Conservation (phyloP, 441 rosid genomes). For the Capsella rubella region DNA sequence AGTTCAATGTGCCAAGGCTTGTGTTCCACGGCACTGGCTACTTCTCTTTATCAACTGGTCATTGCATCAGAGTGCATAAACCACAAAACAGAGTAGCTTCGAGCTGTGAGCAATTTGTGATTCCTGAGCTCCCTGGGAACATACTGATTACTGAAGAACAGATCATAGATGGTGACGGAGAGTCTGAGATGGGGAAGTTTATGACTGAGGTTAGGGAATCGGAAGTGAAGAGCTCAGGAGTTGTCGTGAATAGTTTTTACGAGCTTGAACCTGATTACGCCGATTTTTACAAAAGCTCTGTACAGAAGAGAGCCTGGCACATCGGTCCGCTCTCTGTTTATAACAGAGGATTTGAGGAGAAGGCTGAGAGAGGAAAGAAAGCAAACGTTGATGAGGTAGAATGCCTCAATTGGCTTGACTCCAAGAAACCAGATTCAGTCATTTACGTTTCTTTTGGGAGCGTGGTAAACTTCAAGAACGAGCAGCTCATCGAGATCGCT, state of each 20-base stretch:
- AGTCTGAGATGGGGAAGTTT: conserved; percentile 24
- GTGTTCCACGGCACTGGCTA: conserved; percentile 52
- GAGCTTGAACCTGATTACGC: conserved; percentile 60
- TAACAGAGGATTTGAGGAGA: conserved; percentile 45
- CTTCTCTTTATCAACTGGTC: conserved; percentile 41
- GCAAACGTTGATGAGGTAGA: conserved; percentile 45
- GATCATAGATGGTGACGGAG: conserved; percentile 26
- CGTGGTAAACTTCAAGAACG: conserved; percentile 33
- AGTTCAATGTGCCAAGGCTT: conserved; percentile 52
- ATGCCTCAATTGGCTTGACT: conserved; percentile 63
- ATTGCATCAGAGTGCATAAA: conserved; percentile 31
- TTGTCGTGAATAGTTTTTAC: conserved; percentile 60
- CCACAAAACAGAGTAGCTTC: conserved; percentile 42
- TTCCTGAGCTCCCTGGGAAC: conserved; percentile 53
- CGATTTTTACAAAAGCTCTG: conserved; percentile 47
- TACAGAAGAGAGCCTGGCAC: conserved; percentile 27
- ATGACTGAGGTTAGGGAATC: conserved; percentile 34
- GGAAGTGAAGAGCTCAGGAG: conserved; percentile 51
- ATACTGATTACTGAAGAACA: conserved; percentile 51
- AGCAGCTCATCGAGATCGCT: conserved; percentile 55
- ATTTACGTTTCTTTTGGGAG: conserved; percentile 73
- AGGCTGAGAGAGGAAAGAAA: conserved; percentile 50
- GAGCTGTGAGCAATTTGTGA: conserved; percentile 46
- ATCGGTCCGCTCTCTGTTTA: conserved; percentile 56
- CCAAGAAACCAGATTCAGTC: conserved; percentile 59